phyloP scores from a whole-genome alignment of 1,139 yeast species.

The Diutina ranongensis region DNA sequence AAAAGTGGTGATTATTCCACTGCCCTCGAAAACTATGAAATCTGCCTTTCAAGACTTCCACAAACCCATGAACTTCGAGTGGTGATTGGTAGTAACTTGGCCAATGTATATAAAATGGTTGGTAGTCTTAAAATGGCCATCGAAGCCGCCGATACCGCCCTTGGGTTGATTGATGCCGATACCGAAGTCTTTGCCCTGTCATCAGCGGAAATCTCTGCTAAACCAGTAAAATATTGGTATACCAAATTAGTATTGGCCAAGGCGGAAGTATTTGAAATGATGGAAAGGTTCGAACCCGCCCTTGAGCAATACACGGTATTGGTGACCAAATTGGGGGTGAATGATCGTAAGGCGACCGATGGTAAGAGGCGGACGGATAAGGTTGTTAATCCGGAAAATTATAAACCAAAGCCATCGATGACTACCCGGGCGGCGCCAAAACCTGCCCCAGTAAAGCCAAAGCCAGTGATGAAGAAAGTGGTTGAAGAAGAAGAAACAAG shows the following conservation, averaged over 20 bases:
- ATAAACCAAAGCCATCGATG: conserved; percentile 9
- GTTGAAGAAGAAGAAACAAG: background rate
- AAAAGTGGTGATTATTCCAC: conserved; percentile 70
- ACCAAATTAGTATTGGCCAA: conserved; percentile 53
- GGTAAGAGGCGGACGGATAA: conserved; percentile 73
- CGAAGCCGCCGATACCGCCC: conserved; percentile 42
- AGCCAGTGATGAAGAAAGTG: background rate
- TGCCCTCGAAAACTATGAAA: conserved; percentile 51
- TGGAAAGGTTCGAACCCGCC: conserved; percentile 61
- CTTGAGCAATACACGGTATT: conserved; percentile 48
- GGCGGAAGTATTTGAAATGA: conserved; percentile 77
- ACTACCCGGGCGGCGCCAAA: background rate
- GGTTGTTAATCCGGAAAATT: conserved; percentile 38
- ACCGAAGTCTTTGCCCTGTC: conserved; percentile 11
- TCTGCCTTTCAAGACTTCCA: conserved; percentile 56
- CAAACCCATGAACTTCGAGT: conserved; percentile 53
- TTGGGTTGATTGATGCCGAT: conserved; percentile 40
- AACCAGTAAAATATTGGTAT: conserved; percentile 61
- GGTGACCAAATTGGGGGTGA: conserved; percentile 51
- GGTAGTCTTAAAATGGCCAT: conserved; percentile 66
- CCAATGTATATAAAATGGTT: conserved; percentile 54
- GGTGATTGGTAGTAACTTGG: conserved; percentile 65
- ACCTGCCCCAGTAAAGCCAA: background rate
- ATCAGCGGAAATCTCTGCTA: conserved; percentile 29
- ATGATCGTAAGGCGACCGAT: conserved; percentile 56